These are phyloP conservation scores for Aurifilum marmelostoma DNA, from an alignment of 2,329 filamentous ascomycete species.

Conservation along the genomic window DNA sequence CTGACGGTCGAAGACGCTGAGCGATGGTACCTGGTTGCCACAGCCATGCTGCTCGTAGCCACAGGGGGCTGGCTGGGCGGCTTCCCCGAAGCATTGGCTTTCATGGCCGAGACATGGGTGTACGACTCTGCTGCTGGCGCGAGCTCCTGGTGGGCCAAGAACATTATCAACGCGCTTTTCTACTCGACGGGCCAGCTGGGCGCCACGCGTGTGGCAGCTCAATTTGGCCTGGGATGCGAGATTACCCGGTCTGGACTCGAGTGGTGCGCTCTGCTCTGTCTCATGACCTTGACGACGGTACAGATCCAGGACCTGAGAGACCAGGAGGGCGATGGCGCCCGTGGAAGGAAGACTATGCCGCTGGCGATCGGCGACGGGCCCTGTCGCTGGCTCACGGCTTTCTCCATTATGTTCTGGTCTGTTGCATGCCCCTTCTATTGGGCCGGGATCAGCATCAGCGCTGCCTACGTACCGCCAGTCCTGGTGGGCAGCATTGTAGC, in stretches of 20 bases:
- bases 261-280: constrained; percentile 30
- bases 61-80: constrained; percentile 31
- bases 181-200: constrained; percentile 37
- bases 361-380: constrained; percentile 21
- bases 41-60: background rate
- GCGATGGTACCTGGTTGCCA: constrained; percentile 20
- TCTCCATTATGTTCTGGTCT: constrained; percentile 11
- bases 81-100: constrained; percentile 23
- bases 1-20: constrained; percentile 31
- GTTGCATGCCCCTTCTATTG: constrained; percentile 9
- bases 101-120: constrained; percentile 36
- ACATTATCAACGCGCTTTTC: constrained; percentile 38
- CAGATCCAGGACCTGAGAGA: constrained; percentile 36
- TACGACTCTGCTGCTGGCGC: constrained; percentile 37
- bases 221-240: background rate
- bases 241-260: background rate
- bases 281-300: constrained; percentile 31
- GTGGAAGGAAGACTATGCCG: constrained; percentile 32
- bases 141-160: constrained; percentile 35
- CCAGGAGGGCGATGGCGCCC: constrained; percentile 32
- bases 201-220: constrained; percentile 27
- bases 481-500: background rate
- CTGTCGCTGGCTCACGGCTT: constrained; percentile 10
- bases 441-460: background rate
- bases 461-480: background rate